These are phyloP conservation scores for Claviceps monticola DNA, from an alignment of 2,329 filamentous ascomycete species.

Conservation along the genomic window DNA sequence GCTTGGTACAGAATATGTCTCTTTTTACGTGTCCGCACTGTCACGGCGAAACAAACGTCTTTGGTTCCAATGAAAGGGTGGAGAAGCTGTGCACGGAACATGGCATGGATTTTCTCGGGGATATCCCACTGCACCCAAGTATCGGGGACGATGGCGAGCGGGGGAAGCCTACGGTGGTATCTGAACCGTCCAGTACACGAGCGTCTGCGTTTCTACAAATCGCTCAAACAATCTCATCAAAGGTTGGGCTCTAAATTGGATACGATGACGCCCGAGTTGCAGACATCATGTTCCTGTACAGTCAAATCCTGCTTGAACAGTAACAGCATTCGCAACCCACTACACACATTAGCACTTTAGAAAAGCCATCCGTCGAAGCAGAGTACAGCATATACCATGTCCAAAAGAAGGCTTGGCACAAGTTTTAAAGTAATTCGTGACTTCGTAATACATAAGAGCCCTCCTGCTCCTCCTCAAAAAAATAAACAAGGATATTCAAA, in stretches of 20 bases:
- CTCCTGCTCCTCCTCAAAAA: not conserved
- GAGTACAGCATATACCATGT: constrained; percentile 4
- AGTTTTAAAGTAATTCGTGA: not conserved
- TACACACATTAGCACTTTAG: constrained; percentile 3
- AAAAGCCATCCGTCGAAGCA: not conserved
- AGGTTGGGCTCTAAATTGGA: constrained; percentile 23
- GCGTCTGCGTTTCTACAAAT: constrained; percentile 60
- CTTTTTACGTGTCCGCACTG: constrained; percentile 73
- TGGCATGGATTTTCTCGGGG: constrained; percentile 66
- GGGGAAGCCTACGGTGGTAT: constrained; percentile 80
- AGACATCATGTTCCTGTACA: not conserved
- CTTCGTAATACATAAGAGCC: not conserved
- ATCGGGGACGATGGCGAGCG: constrained; percentile 81
- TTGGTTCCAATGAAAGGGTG: constrained; percentile 54
- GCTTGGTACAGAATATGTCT: constrained; percentile 87
- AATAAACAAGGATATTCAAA: not conserved
- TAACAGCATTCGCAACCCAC: not conserved
- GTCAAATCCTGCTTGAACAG: not conserved
- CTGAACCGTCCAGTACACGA: constrained; percentile 64
- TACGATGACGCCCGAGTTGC: not conserved
- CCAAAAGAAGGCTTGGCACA: not conserved
- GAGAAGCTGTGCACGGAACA: constrained; percentile 55
- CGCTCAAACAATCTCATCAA: constrained; percentile 39
- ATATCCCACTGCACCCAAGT: constrained; percentile 73
- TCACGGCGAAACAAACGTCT: constrained; percentile 58